These are phyloP conservation scores for Gentiana macrophylla DNA, from an alignment of 257 asterid genomes.

Conservation along the genomic window DNA sequence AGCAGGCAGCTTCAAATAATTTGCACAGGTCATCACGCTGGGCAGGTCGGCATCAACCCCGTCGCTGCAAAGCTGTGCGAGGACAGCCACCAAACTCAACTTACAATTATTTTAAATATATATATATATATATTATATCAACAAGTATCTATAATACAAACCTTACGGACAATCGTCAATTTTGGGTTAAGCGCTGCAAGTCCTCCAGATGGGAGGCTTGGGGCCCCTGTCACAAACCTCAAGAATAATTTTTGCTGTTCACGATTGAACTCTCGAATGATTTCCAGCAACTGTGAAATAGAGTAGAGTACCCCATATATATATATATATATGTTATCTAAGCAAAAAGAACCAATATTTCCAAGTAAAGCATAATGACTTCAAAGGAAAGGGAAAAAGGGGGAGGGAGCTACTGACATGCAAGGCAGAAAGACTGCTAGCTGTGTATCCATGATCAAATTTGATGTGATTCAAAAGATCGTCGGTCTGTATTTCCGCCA, in stretches of 20 bases:
- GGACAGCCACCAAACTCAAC: background rate
- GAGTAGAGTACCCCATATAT: background rate
- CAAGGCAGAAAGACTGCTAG: conserved; percentile 66
- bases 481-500: conserved; percentile 39
- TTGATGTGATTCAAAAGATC: conserved; percentile 80
- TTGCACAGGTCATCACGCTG: conserved; percentile 96
- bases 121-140: background rate
- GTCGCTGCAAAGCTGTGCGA: conserved; percentile 57
- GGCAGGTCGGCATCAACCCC: conserved; percentile 67
- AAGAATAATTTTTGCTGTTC: conserved; percentile 80
- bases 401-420: conserved; percentile 36
- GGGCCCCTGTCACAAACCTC: conserved; percentile 96
- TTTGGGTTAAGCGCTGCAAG: conserved; percentile 89
- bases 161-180: conserved; percentile 92
- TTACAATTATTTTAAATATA: background rate
- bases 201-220: conserved; percentile 91
- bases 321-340: background rate
- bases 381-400: background rate
- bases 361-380: background rate
- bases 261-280: conserved; percentile 63
- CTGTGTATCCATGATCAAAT: conserved; percentile 93
- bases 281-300: conserved; percentile 55
- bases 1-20: conserved; percentile 89
- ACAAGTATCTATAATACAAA: conserved; percentile 7
- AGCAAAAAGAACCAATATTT: background rate